Evolutionary conservation across 257 asterid genomes (phyloP).

Genomic region (Solanum chiquidenum): DNA sequence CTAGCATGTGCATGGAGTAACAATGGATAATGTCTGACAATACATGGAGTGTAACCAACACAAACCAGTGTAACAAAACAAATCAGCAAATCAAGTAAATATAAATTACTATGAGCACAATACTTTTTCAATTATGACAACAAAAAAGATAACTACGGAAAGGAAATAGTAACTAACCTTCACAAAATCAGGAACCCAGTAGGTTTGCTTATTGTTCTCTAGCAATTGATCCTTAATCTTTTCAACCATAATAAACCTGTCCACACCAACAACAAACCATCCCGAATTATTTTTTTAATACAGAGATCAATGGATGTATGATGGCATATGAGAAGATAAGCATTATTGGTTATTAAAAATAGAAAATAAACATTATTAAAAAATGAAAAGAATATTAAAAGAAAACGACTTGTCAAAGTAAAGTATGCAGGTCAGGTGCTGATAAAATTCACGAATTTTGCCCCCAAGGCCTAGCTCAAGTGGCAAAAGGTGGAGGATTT

Average conservation of each 20-base stretch:
- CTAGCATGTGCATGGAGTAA: not conserved
- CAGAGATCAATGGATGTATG: not conserved
- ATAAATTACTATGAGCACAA: not conserved
- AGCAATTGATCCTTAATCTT: slow-evolving; percentile 84
- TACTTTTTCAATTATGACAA: not conserved
- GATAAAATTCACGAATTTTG: not conserved
- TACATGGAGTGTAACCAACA: not conserved
- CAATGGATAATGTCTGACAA: not conserved
- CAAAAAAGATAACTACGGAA: not conserved
- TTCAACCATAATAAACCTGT: slow-evolving; percentile 83
- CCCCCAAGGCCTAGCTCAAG: too few species aligned
- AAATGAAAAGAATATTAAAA: not conserved
- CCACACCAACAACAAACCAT: not conserved
- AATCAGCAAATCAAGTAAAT: not conserved
- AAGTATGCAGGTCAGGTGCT: not conserved
- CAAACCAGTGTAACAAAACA: not conserved
- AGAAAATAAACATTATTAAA: not conserved
- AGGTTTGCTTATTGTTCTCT: slow-evolving; percentile 76
- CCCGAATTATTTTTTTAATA: not conserved
- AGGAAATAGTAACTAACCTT: slow-evolving; percentile 31
- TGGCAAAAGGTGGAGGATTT: too few species aligned
- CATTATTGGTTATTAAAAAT: not conserved
- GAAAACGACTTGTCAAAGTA: not conserved
- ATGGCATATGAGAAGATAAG: not conserved
- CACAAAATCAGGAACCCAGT: slow-evolving; percentile 98